These are phyloP conservation scores for Thalassiosira profunda DNA, from an alignment of 108 stramenopile genomes.

Conservation along the genomic window DNA sequence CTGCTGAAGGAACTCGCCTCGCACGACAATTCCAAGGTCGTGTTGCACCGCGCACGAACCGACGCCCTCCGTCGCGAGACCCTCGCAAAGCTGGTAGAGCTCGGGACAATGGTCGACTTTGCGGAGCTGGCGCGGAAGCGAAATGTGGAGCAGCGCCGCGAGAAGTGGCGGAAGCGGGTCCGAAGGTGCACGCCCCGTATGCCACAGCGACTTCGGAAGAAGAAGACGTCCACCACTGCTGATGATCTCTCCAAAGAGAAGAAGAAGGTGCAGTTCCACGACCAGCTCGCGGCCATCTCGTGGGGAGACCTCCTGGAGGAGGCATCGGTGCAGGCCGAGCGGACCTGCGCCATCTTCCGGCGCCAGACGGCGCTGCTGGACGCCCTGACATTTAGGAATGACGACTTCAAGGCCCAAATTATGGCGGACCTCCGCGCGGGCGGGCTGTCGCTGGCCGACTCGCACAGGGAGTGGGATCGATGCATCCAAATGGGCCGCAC, in stretches of 20 bases:
- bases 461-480: slow-evolving; percentile 47
- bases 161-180: slow-evolving; percentile 34
- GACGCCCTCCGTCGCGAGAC: slow-evolving; percentile 27
- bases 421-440: slow-evolving; percentile 36
- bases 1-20: slow-evolving; percentile 29
- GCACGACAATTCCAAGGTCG: slow-evolving; percentile 26
- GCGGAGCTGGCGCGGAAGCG: slow-evolving; percentile 37
- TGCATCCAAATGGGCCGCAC: slow-evolving; percentile 51
- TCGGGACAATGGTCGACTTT: slow-evolving; percentile 38
- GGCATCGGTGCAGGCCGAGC: slow-evolving; percentile 31
- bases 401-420: slow-evolving; percentile 38
- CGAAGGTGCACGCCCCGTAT: slow-evolving; percentile 27
- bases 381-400: slow-evolving; percentile 29
- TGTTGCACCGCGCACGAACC: slow-evolving; percentile 33
- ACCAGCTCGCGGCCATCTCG: slow-evolving; percentile 37
- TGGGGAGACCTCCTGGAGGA: slow-evolving; percentile 42
- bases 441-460: slow-evolving; percentile 27
- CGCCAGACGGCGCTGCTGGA: slow-evolving; percentile 31
- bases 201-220: slow-evolving; percentile 10
- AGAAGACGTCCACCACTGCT: background rate
- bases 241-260: slow-evolving; percentile 14
- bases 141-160: slow-evolving; percentile 32
- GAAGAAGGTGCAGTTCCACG: slow-evolving; percentile 44
- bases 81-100: slow-evolving; percentile 33
- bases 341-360: slow-evolving; percentile 42